A percentile compares a stretch with the other conserved stretches of the same genome.
Conservation (phyloP, 495 filamentous ascomycete species). For the Penicillium taxi region DNA sequence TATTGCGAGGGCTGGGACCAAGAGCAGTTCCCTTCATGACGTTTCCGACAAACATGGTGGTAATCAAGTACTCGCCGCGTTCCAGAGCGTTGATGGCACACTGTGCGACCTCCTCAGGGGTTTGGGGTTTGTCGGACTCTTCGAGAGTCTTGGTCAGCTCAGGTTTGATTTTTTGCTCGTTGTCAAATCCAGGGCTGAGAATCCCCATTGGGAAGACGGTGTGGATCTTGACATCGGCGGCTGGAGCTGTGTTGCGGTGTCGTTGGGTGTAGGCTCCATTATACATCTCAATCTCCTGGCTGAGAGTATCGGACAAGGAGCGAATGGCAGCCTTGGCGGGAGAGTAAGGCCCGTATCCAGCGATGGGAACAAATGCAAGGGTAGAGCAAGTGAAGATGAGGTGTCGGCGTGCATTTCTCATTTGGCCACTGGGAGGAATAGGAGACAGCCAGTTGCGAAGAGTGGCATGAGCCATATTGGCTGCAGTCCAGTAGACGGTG, state of each 20-base stretch:
- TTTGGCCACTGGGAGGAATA: conserved; percentile 22
- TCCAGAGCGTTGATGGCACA: conserved; percentile 68
- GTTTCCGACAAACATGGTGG: conserved; percentile 56
- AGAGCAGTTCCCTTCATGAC: conserved; percentile 54
- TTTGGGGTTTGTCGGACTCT: conserved; percentile 70
- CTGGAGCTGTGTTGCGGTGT: conserved; percentile 29
- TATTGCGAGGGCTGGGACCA: conserved; percentile 38
- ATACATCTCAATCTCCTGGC: conserved; percentile 80
- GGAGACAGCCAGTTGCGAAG: conserved; percentile 43
- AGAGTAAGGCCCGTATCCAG: conserved; percentile 80
- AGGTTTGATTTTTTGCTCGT: conserved; percentile 76
- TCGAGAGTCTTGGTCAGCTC: conserved; percentile 74
- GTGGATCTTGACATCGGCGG: conserved; percentile 65
- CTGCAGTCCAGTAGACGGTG: conserved; percentile 84
- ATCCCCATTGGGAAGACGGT: conserved; percentile 83
- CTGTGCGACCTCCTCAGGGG: conserved; percentile 65
- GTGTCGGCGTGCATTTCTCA: conserved; percentile 50
- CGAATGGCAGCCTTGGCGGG: conserved; percentile 83
- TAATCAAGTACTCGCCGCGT: conserved; percentile 67
- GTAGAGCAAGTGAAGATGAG: conserved; percentile 82
- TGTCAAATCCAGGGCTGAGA: conserved; percentile 60
- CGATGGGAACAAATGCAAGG: conserved; percentile 63
- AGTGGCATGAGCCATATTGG: conserved; percentile 70
- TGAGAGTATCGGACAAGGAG: conserved; percentile 70
- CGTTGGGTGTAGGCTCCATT: conserved; percentile 51